Conservation (phyloP, 2,329 filamentous ascomycete genomes). For the Corynespora cassiicola region DNA sequence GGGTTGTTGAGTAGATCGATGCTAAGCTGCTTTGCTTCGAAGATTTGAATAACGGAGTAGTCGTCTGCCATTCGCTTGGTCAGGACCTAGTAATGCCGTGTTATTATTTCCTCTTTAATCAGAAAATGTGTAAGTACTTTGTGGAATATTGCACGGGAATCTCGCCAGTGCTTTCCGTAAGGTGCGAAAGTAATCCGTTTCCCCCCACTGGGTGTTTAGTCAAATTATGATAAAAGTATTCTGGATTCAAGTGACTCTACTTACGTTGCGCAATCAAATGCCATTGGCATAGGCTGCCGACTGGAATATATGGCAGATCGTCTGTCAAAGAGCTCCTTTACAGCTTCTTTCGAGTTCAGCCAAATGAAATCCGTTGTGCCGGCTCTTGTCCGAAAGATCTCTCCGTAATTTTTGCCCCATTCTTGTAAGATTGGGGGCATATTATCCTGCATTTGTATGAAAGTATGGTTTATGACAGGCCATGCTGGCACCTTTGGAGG, state of each 20-base stretch:
- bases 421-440: slow-evolving; percentile 8
- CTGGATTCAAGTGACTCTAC: too few relatives aligned
- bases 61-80: slow-evolving; percentile 13
- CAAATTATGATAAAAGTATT: too few relatives aligned
- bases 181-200: slow-evolving; percentile 15
- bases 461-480: slow-evolving; percentile 15
- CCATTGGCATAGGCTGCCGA: slow-evolving; percentile 15
- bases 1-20: slow-evolving; percentile 12
- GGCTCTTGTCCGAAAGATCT: slow-evolving; percentile 13
- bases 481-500: slow-evolving; percentile 11
- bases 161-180: slow-evolving; percentile 10
- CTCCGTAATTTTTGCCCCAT: slow-evolving; percentile 14
- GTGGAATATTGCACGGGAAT: slow-evolving; percentile 8
- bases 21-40: slow-evolving; percentile 13
- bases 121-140: slow-evolving; percentile 5
- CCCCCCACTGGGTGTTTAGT: slow-evolving; percentile 10
- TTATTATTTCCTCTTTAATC: not conserved
- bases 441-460: slow-evolving; percentile 9
- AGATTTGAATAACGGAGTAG: slow-evolving; percentile 15
- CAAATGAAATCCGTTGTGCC: slow-evolving; percentile 17
- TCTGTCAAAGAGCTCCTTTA: slow-evolving; percentile 18
- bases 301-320: slow-evolving; percentile 12
- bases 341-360: slow-evolving; percentile 12
- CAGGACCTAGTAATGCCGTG: slow-evolving; percentile 6
- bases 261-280: slow-evolving; percentile 14